Base-by-base conservation (phyloP, 495 filamentous ascomycete species). In the Neurospora africana region DNA sequence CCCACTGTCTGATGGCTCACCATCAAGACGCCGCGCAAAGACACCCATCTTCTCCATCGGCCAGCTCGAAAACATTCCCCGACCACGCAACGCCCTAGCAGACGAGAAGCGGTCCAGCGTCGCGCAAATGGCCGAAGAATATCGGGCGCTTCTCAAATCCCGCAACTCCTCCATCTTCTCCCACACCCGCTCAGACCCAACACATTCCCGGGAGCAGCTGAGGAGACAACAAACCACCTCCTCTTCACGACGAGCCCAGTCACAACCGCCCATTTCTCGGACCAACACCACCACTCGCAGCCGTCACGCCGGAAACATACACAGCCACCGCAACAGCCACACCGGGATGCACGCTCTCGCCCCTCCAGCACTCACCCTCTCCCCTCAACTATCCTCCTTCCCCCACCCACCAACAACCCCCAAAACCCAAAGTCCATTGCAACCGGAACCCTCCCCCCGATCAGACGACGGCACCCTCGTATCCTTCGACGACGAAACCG, bases 391-490 rank as follows among this genome's bases (percentile, higher is more conserved):
- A 0, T 5, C 53, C 53, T 33, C 30, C 15, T 65, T 65, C 2
- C 5, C 53, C 15, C 68, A 68, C 4, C 72, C 70, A 35, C 71
- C 72, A 15, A 36, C 78, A 3, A 74, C 76, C 37, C 76, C 75
- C 37, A 69, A n/a, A 11, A 40, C 8, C 35, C 67, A 23, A 21
- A 53, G 13, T 35, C 58, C n/a, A n/a, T n/a, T 69, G 0, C 1
- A 30, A 58, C 67, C 72, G 11, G 72, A 44, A 30, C 72, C 72
- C 0, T 82, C 82, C 0, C 78, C 82, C 1, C 74, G 74, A 5
- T 85, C 83, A 0, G 83, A 84, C 70, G 83, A 83, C 71, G 81
- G 79, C 19, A 85, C 84, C 0, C 77, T 85, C 1, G 82, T 84
- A 30, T 77, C 81, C 0, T 83, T 80, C 35, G 82, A 84, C n/a